Conservation (phyloP, 176 grass and related monocot species). For the Aegilops sharonensis region DNA sequence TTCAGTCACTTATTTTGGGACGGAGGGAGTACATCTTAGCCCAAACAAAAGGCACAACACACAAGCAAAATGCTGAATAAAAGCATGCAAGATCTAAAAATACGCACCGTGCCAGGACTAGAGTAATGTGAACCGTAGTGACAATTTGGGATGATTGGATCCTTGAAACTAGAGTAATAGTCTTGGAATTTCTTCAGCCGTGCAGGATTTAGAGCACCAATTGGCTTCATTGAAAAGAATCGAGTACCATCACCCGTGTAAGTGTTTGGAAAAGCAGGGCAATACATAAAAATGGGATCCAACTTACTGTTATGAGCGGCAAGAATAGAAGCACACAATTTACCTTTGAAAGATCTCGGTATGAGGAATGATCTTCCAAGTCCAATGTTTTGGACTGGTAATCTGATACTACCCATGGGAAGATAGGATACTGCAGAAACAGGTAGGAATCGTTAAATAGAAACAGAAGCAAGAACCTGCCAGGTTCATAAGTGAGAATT, state of each 20-base stretch:
- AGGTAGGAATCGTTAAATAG: conserved; percentile 6
- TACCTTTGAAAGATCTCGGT: conserved; percentile 87
- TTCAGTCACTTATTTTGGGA: too few species aligned
- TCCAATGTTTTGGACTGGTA: conserved; percentile 80
- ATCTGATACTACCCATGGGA: conserved; percentile 92
- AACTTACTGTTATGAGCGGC: background rate
- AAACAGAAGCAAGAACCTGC: conserved; percentile 8
- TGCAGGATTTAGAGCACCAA: conserved; percentile 88
- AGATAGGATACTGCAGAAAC: conserved; percentile 90
- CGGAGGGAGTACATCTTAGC: background rate
- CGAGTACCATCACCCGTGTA: conserved; percentile 17
- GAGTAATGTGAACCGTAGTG: conserved; percentile 96
- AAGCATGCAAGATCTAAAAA: conserved; percentile 29
- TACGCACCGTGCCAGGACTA: conserved; percentile 50
- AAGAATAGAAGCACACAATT: conserved; percentile 4
- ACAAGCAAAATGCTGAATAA: conserved; percentile 27
- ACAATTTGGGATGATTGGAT: conserved; percentile 92
- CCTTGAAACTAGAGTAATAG: conserved; percentile 67
- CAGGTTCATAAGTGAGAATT: conserved; percentile 34
- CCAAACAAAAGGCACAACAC: conserved; percentile 2
- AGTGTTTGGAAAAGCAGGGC: conserved; percentile 22
- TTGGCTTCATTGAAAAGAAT: conserved; percentile 70
- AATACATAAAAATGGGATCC: conserved; percentile 25
- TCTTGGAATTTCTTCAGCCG: conserved; percentile 93
- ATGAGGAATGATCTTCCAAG: conserved; percentile 63